Base-by-base conservation (phyloP, 1,284 basidiomycete genomes). In the Xerocomus nothofagi region DNA sequence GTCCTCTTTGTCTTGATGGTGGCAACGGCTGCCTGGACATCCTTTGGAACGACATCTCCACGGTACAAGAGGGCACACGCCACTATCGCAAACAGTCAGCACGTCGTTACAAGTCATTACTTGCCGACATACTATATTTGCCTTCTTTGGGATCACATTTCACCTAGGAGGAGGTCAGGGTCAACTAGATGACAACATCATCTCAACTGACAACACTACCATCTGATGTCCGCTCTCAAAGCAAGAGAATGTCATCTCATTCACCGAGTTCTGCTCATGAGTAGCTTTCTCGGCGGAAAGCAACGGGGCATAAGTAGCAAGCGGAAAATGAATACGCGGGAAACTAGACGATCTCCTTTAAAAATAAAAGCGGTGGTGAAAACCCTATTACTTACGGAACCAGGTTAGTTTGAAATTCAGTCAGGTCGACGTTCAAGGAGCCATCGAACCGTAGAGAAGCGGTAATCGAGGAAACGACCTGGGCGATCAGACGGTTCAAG, bases 191-290 rank as follows among this genome's bases (percentile, higher is more conserved):
- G 33, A 31, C 20, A 12, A 1, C 6, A 42, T 41, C 18, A 41
- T 23, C 20, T 34, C 11, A 15, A n/a, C 1, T 42, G 45, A 37
- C 40, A n/a, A 40, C 30, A 26, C 18, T 56, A 80, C 96, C 95
- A 99, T 96, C 76, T 98, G 96, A 77, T 96, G 97, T 59, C 93
- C 94, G 58, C 84, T 81, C 79, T 99, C 96, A 75, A 99, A 99
- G 78, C 93, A 97, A 50, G 94, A 88, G 78, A 92, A 94, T 57
- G 96, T 99, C 93, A 99, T 98, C 70, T 99, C 96, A 39, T 91
- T 84, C 30, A 98, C 95, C 24, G 92, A 93, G 80, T 99, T 98
- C 75, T 95, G 91, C 73, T 99, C 96, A 71, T 99, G 96, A 64
- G 83, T 84, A 23, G 94, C 90, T 73, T 87, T 90, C 54, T 88